These are phyloP conservation scores for Helotiales sp. DNA, from an alignment of 2,329 filamentous ascomycete species.

Conservation along the genomic window DNA sequence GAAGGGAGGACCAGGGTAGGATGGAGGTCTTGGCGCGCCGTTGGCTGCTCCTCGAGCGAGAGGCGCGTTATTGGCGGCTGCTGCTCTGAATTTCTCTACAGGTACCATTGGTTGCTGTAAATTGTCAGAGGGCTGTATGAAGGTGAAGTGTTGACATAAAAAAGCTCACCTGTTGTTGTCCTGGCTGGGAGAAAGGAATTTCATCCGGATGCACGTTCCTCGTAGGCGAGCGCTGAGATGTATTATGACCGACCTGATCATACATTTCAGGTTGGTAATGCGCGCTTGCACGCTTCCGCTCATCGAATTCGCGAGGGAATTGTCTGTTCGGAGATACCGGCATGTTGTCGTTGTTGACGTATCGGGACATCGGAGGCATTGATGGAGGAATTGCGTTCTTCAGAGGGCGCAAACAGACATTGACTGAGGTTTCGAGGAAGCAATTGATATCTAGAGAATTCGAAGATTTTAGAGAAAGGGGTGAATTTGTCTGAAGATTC, in stretches of 20 bases:
- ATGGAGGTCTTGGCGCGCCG: constrained; percentile 2
- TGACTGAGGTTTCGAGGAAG: too few relatives aligned
- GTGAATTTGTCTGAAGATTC: too few relatives aligned
- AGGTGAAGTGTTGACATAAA: background rate
- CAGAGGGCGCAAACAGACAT: too few relatives aligned
- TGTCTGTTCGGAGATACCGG: background rate
- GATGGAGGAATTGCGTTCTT: too few relatives aligned
- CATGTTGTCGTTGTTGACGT: too few relatives aligned
- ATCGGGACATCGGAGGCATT: too few relatives aligned
- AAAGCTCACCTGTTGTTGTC: constrained; percentile 1
- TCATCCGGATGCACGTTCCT: background rate
- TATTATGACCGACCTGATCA: background rate
- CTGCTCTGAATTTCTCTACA: background rate
- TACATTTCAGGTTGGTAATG: constrained; percentile 5
- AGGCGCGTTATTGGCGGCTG: constrained; percentile 4
- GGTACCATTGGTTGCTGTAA: constrained; percentile 4
- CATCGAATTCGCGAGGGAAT: background rate
- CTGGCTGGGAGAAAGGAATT: background rate
- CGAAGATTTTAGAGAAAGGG: too few relatives aligned
- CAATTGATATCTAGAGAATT: too few relatives aligned
- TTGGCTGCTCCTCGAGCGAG: background rate
- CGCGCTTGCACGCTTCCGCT: constrained; percentile 4
- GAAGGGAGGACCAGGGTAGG: constrained; percentile 7
- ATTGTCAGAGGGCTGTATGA: background rate
- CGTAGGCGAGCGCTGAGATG: constrained; percentile 4